A percentile compares a stretch with the other conserved stretches of the same genome.
These are phyloP conservation scores for Pythium pectinolyticum DNA, from an alignment of 352 stramenopile genomes.

Conservation along the genomic window DNA sequence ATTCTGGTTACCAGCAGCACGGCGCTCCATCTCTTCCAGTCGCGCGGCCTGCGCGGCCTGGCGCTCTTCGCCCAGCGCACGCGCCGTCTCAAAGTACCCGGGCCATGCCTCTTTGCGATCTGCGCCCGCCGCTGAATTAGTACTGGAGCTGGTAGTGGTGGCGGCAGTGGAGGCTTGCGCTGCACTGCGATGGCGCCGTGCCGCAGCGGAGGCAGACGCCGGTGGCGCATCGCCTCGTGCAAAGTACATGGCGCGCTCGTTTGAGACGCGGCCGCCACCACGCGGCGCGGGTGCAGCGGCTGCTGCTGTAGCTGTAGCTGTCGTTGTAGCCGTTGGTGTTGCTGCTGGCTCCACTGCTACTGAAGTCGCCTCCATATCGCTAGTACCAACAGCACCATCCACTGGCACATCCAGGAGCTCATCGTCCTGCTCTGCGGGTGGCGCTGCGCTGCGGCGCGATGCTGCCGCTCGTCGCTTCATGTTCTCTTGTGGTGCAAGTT, in stretches of 20 bases:
- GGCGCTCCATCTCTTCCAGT: slow-evolving; percentile 48
- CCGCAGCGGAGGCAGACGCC: slow-evolving; percentile 12
- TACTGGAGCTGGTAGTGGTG: neutral
- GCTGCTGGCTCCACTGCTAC: neutral
- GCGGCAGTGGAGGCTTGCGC: neutral
- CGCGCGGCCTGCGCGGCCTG: slow-evolving; percentile 58
- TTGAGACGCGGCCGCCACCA: slow-evolving; percentile 27
- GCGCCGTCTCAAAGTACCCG: slow-evolving; percentile 74
- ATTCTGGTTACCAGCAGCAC: slow-evolving; percentile 27
- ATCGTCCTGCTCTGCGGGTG: neutral
- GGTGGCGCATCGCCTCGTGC: slow-evolving; percentile 31
- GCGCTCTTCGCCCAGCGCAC: slow-evolving; percentile 60
- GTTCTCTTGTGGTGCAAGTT: too few relatives aligned
- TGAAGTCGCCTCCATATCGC: neutral
- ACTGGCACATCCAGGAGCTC: slow-evolving; percentile 6
- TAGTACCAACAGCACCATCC: neutral
- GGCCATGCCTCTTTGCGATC: slow-evolving; percentile 46
- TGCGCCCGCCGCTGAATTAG: neutral
- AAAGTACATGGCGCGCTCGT: slow-evolving; percentile 35
- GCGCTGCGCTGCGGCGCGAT: neutral
- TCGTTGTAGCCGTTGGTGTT: neutral
- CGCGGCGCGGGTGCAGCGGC: slow-evolving; percentile 9
- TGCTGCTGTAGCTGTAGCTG: neutral
- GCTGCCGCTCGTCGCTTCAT: slow-evolving; percentile 19
- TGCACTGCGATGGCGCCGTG: slow-evolving; percentile 3